These are phyloP conservation scores for Eucalyptus erythrocorys DNA, from an alignment of 345 rosid genomes.

Conservation along the genomic window DNA sequence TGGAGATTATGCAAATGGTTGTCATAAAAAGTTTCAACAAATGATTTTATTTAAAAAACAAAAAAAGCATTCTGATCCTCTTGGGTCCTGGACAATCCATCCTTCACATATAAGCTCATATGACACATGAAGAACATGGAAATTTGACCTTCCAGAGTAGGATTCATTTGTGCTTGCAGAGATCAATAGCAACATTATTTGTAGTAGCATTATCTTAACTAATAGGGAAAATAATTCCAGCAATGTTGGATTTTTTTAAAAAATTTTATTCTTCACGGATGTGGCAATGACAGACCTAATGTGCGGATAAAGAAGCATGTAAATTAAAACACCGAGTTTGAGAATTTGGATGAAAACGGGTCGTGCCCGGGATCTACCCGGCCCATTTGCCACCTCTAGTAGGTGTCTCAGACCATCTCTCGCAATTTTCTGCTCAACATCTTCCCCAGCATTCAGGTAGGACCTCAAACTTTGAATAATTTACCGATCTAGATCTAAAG, in stretches of 20 bases:
- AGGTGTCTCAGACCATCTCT: neutral
- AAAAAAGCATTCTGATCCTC: no score
- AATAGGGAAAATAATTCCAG: neutral
- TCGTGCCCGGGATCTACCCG: neutral
- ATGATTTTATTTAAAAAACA: no score
- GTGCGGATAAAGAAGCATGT: neutral
- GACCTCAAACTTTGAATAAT: neutral
- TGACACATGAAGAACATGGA: neutral
- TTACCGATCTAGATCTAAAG: no score
- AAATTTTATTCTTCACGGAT: neutral
- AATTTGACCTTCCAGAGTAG: neutral
- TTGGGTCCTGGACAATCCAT: no score
- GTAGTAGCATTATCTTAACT: neutral
- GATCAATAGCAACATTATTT: neutral
- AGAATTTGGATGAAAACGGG: neutral
- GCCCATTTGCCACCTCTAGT: neutral
- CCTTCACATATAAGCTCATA: no score
- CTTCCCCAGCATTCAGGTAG: neutral
- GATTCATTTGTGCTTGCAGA: neutral
- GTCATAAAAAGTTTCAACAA: no score
- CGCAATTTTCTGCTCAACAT: neutral
- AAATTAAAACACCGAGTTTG: neutral
- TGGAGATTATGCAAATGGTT: no score
- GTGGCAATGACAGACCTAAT: neutral
- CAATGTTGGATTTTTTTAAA: neutral